Evolutionary conservation across 163 green algal genomes (phyloP).

Genomic region (Volvox carteri): DNA sequence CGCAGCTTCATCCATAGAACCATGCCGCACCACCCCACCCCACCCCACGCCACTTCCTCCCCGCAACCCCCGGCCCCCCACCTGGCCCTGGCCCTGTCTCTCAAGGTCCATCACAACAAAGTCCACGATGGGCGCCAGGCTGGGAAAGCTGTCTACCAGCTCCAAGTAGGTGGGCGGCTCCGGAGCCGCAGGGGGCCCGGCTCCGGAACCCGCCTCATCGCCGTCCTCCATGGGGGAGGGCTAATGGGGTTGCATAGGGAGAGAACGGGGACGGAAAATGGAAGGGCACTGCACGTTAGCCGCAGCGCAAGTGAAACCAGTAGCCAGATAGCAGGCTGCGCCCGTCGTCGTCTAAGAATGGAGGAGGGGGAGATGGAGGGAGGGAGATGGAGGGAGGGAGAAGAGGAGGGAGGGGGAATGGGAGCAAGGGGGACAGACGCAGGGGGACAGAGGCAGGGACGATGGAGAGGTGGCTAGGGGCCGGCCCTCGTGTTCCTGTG

Average conservation of each 20-base stretch:
- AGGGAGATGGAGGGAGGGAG: not conserved
- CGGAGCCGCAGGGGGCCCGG: not conserved
- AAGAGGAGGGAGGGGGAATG: no score
- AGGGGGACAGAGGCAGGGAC: no score
- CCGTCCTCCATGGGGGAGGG: conserved; percentile 46
- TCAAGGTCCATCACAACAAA: conserved; percentile 97
- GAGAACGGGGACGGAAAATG: no score
- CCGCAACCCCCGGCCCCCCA: conserved; percentile 55
- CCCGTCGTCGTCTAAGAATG: not conserved
- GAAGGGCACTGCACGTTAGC: no score
- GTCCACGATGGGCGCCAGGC: conserved; percentile 97
- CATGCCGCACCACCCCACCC: not conserved
- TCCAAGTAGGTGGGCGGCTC: conserved; percentile 84
- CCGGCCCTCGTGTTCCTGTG: no score
- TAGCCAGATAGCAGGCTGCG: no score
- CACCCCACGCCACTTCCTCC: conserved; percentile 70
- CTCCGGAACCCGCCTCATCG: not conserved
- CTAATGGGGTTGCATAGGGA: not conserved
- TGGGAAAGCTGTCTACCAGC: conserved; percentile 92
- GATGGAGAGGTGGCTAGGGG: no score
- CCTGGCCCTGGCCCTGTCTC: conserved; percentile 91
- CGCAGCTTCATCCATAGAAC: no score
- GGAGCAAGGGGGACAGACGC: no score
- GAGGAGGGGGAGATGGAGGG: not conserved
- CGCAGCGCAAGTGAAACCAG: no score